phyloP scores from a whole-genome alignment of 1,139 yeast genomes.

The Hyphopichia buzzinii region DNA sequence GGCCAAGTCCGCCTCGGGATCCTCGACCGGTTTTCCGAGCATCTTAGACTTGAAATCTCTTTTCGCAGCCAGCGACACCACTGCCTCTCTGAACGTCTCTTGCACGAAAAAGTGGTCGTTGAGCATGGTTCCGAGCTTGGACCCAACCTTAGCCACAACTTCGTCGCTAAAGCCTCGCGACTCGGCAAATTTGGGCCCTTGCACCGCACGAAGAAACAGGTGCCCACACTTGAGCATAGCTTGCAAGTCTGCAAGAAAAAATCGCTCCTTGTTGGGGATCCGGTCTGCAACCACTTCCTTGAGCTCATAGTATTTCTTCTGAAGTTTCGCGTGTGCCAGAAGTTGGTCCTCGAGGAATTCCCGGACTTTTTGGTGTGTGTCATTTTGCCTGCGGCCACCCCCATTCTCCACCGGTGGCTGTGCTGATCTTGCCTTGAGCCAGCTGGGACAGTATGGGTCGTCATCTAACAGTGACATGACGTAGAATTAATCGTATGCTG shows the following conservation, averaged over 20 bases:
- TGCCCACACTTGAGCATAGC: neutral
- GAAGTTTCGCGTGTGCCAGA: neutral
- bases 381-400: too few species aligned
- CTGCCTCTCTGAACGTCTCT: neutral
- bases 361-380: neutral
- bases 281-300: neutral
- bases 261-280: neutral
- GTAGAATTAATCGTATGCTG: slow-evolving; percentile 5
- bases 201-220: neutral
- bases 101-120: slow-evolving; percentile 2
- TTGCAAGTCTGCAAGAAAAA: neutral
- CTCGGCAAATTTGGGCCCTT: too few species aligned
- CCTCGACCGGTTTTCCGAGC: neutral
- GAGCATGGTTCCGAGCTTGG: neutral
- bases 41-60: neutral
- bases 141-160: neutral
- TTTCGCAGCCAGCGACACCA: slow-evolving; percentile 1
- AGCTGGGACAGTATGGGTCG: slow-evolving; percentile 12
- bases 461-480: too few species aligned
- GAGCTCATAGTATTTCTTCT: neutral
- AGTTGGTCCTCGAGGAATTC: neutral
- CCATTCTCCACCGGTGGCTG: too few species aligned
- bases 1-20: neutral
- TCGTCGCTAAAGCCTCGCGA: neutral
- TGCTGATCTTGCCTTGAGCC: slow-evolving; percentile 9